Evolutionary conservation across 208 protist species (phyloP), one percentile per base, ranked within the genome.

Genomic region (Leishmania martiniquensis): DNA sequence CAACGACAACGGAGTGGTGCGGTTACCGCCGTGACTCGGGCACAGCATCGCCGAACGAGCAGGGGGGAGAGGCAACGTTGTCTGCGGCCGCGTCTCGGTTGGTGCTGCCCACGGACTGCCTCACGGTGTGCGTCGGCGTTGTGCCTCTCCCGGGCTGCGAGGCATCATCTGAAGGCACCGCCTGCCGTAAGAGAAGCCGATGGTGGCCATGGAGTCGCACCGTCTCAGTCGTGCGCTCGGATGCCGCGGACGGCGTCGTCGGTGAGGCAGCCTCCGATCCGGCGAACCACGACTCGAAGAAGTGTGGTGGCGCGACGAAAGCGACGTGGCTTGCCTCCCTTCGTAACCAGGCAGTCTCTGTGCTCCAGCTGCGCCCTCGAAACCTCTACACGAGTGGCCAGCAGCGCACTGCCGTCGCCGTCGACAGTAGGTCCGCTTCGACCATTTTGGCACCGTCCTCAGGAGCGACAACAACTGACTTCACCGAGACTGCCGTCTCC

Each of bases 41-140:
- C 2, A 29, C 68, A n/a, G n/a, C 66, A 34, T 34, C 44, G 10
- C 10, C 34, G 20, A 17, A 29, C 15, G 44, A 51, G 51, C 51
- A 25, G 32, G 4, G 25, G 13, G 49, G n/a, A 62, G 29, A 32
- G n/a, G 34, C 70, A 74, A 45, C 32, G 10, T 62, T 12, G n/a
- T 62, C 55, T 34, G 7, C 17, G n/a, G n/a, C 29, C 22, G 4
- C 13, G 62, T 7, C 62, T 10, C 25, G 20, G 65, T 0, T n/a
- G 42, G 22, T 6, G 42, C 25, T 52, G 45, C 10, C 72, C 9
- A 59, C 42, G 37, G 69, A 42, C 51, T 4, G 55, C 17, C 47
- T 92, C 29, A 76, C 80, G 17, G 70, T 94, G 4, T 83, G 80
- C 34, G 76, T 94, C 39, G 90, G 90, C 37, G 90, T 94, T 1